A percentile compares a stretch with the other conserved stretches of the same genome.
These are phyloP conservation scores for Xylaria intraflava DNA, from an alignment of 495 filamentous ascomycete genomes.

Conservation along the genomic window DNA sequence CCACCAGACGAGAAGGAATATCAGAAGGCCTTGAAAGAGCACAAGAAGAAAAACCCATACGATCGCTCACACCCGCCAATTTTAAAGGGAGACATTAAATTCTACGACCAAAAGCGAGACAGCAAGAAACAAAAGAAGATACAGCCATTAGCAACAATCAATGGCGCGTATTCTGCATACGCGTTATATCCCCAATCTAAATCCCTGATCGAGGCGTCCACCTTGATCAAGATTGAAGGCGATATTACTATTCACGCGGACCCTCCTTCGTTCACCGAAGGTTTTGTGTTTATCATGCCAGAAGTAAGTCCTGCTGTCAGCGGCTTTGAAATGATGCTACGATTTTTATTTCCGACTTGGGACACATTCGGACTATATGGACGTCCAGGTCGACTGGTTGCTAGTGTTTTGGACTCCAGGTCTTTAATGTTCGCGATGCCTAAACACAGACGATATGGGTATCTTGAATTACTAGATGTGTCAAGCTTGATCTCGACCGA, in stretches of 20 bases:
- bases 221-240: constrained; percentile 90
- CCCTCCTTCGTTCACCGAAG: constrained; percentile 68
- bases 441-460: constrained; percentile 78
- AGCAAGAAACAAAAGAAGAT: constrained; percentile 87
- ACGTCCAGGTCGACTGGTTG: constrained; percentile 76
- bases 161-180: constrained; percentile 84
- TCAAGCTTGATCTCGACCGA: constrained; percentile 67
- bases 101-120: constrained; percentile 69
- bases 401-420: constrained; percentile 75
- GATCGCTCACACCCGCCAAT: constrained; percentile 57
- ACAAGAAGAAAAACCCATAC: constrained; percentile 82
- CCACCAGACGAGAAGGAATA: constrained; percentile 91
- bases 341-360: constrained; percentile 88
- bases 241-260: constrained; percentile 76
- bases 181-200: constrained; percentile 94
- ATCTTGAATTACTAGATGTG: constrained; percentile 83
- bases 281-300: constrained; percentile 97
- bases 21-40: constrained; percentile 70
- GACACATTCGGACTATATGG: constrained; percentile 92
- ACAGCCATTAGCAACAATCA: constrained; percentile 82
- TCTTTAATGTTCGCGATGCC: constrained; percentile 99
- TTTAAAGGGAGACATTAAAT: constrained; percentile 82
- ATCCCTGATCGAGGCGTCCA: constrained; percentile 87
- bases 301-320: constrained; percentile 84
- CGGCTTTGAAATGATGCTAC: constrained; percentile 95